Evolutionary conservation across 2,329 filamentous ascomycete species (phyloP), one percentile per base, ranked within the genome.

Genomic region (Trichophyton schoenleinii): DNA sequence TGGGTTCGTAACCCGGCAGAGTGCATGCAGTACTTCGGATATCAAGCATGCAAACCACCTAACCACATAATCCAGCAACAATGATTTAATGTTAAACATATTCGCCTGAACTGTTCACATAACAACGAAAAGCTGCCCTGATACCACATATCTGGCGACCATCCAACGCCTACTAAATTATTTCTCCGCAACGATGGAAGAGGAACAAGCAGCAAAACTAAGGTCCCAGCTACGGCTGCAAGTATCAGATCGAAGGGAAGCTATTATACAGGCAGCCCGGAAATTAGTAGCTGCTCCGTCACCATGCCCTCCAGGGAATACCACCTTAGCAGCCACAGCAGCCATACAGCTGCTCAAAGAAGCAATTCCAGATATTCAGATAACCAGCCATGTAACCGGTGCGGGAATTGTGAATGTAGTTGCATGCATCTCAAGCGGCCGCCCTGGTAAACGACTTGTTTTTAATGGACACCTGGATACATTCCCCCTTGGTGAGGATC

Each of bases 391-490:
- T 34, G 53, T 62, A 49, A 42, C 60, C 3, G 57, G 13, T 0
- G 58, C 58, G 1, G 58, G 60, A 9, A 59, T 64, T 18, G 55
- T 59, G 49, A 62, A 62, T 25, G 52, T 64, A 13, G 36, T 64
- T 20, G 62, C 58, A 15, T 60, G 58, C 42, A 62, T 64, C 38
- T 57, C 60, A 38, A 64, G 62, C 46, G 60, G 60, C 7, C 28
- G 60, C 18, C 60, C 58, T 8, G 62, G 62, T 34, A 64, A 64
- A 57, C 58, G 62, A 2, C 60, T 64, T 3, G 38, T 62, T n/a
- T 64, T 64, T 28, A 64, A 60, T 36, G 62, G 62, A 34, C 60
- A 64, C 38, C 58, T 64, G 4, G 60, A 64, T 48, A 64, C 62
- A 9, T 64, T 59, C 28, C 62, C 62, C 2, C 31, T 64, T 8